A percentile compares a stretch with the other conserved stretches of the same genome.
These are phyloP conservation scores for Strobilomyces confusus DNA, from an alignment of 768 basidiomycete genomes.

Conservation along the genomic window DNA sequence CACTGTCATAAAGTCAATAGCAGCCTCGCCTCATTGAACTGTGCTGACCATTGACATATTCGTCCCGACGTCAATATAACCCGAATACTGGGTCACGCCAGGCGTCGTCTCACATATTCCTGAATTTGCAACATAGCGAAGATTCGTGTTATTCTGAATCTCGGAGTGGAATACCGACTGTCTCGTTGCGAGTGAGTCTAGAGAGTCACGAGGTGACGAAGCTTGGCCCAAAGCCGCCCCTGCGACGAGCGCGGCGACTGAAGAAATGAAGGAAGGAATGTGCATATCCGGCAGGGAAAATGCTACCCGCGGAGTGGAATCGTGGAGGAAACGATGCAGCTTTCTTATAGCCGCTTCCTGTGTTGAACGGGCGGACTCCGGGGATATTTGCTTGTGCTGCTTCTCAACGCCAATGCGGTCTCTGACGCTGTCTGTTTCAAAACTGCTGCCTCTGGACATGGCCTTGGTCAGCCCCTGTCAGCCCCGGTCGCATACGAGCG, in stretches of 20 bases:
- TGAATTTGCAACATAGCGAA: constrained; percentile 54
- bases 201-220: neutral
- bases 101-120: constrained; percentile 66
- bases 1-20: constrained; percentile 38
- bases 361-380: neutral
- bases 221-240: neutral
- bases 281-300: constrained; percentile 10
- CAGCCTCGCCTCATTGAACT: neutral
- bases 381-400: no score
- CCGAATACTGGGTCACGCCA: constrained; percentile 55
- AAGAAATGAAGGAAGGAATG: neutral
- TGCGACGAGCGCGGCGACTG: neutral
- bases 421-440: no score
- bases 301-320: neutral
- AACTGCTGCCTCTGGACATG: no score
- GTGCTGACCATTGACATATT: constrained; percentile 55
- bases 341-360: neutral
- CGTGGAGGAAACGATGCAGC: no score
- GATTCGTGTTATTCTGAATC: constrained; percentile 20
- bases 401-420: no score
- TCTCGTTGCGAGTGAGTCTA: neutral
- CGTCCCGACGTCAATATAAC: constrained; percentile 54
- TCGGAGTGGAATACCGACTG: constrained; percentile 13
- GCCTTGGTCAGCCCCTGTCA: no score
- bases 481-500: no score